phyloP scores from a whole-genome alignment of 345 rosid genomes.

The Dipteronia sinensis region DNA sequence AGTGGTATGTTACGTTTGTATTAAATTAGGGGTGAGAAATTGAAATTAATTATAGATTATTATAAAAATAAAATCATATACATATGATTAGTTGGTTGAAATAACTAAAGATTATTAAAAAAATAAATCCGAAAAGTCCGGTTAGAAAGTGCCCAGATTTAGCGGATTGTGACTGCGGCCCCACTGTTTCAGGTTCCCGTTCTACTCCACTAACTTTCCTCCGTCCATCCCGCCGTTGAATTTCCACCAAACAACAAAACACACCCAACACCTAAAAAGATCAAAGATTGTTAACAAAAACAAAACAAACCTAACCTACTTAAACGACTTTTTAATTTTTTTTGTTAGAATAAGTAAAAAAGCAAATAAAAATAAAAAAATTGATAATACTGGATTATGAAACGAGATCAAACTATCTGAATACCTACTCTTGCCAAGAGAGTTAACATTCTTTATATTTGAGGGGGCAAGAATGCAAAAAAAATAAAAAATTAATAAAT shows the following conservation, averaged over 20 bases:
- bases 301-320: background rate
- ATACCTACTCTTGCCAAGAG: too few relatives aligned
- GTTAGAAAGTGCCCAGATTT: slow-evolving; percentile 10
- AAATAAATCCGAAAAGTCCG: slow-evolving; percentile 23
- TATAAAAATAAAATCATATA: too few relatives aligned
- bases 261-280: background rate
- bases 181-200: slow-evolving; percentile 14
- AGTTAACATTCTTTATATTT: too few relatives aligned
- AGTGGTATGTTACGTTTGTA: too few relatives aligned
- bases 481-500: too few relatives aligned
- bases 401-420: too few relatives aligned
- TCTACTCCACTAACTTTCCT: slow-evolving; percentile 8
- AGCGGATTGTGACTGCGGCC: slow-evolving; percentile 18
- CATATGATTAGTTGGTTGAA: background rate
- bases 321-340: background rate
- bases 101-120: background rate
- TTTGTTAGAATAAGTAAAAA: too few relatives aligned
- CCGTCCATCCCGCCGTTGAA: slow-evolving; percentile 57
- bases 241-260: background rate
- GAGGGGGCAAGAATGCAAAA: too few relatives aligned
- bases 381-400: too few relatives aligned
- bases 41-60: too few relatives aligned
- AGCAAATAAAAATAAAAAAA: too few relatives aligned
- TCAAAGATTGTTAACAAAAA: background rate
- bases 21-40: too few relatives aligned